These are phyloP conservation scores for Dichomitus squalens DNA, from an alignment of 1,284 basidiomycete species.

Conservation along the genomic window DNA sequence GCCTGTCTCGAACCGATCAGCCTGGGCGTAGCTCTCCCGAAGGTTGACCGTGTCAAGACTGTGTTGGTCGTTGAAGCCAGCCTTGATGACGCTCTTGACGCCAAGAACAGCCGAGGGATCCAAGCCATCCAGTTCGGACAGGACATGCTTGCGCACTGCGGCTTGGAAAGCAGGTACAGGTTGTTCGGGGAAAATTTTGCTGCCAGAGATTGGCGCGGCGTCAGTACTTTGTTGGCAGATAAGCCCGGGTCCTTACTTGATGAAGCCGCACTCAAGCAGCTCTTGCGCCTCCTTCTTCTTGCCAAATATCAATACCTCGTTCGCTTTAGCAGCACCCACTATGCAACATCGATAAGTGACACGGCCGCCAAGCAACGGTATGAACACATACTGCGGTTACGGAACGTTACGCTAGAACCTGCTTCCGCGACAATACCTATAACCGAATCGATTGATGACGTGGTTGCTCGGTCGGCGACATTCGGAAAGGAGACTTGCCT, in stretches of 20 bases:
- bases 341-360: neutral
- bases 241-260: constrained; percentile 51
- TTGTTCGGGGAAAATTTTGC: constrained; percentile 62
- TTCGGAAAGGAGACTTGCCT: constrained; percentile 39
- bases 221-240: constrained; percentile 1
- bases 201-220: constrained; percentile 33
- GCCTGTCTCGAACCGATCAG: constrained; percentile 61
- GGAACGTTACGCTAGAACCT: constrained; percentile 68
- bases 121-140: constrained; percentile 55
- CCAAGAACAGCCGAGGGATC: constrained; percentile 54
- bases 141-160: constrained; percentile 48
- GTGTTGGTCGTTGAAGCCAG: constrained; percentile 62
- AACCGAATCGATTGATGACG: neutral
- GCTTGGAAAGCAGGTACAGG: constrained; percentile 54
- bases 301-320: constrained; percentile 69
- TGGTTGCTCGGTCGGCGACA: too few relatives aligned
- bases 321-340: constrained; percentile 72
- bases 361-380: neutral
- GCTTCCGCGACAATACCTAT: constrained; percentile 65
- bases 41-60: constrained; percentile 66
- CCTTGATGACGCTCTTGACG: constrained; percentile 56
- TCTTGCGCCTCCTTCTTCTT: constrained; percentile 65
- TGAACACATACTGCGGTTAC: constrained; percentile 55
- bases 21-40: constrained; percentile 71
- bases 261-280: constrained; percentile 59